Evolutionary conservation across 208 protist genomes (phyloP).

Genomic region (Tritrichomonas foetus): DNA sequence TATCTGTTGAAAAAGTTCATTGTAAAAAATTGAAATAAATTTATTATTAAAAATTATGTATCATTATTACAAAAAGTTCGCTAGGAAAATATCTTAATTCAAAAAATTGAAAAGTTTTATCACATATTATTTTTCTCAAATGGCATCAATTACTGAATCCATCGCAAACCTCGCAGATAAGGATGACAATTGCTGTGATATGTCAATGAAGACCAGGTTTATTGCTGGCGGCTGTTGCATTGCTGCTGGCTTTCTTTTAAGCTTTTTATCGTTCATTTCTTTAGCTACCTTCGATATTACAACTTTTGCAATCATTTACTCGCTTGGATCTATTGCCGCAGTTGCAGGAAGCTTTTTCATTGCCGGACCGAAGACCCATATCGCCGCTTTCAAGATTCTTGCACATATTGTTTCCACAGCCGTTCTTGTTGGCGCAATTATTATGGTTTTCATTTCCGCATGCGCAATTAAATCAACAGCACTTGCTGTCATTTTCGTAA

Average conservation of each 20-base stretch:
- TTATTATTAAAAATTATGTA: too few species aligned
- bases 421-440: neutral
- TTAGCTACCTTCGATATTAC: neutral
- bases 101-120: too few species aligned
- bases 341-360: neutral
- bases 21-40: too few species aligned
- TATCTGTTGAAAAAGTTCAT: too few species aligned
- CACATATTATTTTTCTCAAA: too few species aligned
- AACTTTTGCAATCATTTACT: neutral
- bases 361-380: neutral
- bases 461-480: neutral
- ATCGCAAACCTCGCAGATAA: too few species aligned
- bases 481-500: neutral
- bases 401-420: neutral
- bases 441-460: constrained; percentile 1
- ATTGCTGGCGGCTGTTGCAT: neutral
- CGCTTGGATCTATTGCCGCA: neutral
- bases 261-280: neutral
- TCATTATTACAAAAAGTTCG: too few species aligned
- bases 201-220: neutral
- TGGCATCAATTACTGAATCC: too few species aligned
- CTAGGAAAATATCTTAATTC: too few species aligned
- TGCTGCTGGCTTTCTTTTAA: neutral
- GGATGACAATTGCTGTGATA: neutral
- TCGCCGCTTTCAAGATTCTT: neutral